Evolutionary conservation across 192 early-diverging fungal genomes (phyloP).

Genomic region (Funneliformis geosporum): DNA sequence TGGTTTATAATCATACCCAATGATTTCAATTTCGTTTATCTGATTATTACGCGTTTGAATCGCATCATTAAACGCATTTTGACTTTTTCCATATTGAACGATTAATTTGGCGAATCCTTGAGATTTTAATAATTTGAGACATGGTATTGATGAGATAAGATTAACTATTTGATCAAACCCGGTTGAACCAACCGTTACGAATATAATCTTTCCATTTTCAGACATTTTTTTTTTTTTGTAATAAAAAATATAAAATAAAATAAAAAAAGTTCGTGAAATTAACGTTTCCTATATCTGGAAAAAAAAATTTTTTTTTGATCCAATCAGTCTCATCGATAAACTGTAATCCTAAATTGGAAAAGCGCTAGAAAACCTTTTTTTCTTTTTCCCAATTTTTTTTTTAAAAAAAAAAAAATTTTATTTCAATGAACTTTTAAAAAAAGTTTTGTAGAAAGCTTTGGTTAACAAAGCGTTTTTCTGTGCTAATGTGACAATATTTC

Average conservation of each 20-base stretch:
- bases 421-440: not conserved
- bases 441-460: not conserved
- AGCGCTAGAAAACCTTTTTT: not conserved
- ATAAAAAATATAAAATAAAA: too few relatives aligned
- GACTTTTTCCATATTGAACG: constrained; percentile 69
- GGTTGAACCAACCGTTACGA: constrained; percentile 92
- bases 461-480: not conserved
- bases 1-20: constrained; percentile 60
- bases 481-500: not conserved
- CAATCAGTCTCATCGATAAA: not conserved
- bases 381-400: too few relatives aligned
- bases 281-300: too few relatives aligned
- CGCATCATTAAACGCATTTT: not conserved
- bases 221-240: not conserved
- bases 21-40: constrained; percentile 38
- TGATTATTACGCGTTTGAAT: not conserved
- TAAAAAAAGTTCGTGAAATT: too few relatives aligned
- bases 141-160: constrained; percentile 43
- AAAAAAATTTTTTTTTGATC: not conserved
- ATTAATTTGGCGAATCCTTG: constrained; percentile 58
- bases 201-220: constrained; percentile 42
- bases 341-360: not conserved
- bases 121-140: constrained; percentile 50
- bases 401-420: not conserved
- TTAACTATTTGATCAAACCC: constrained; percentile 78